A percentile compares a stretch with the other conserved stretches of the same genome.
Conservation (phyloP, 495 filamentous ascomycete genomes). For the Hyaloscypha bicolor region DNA sequence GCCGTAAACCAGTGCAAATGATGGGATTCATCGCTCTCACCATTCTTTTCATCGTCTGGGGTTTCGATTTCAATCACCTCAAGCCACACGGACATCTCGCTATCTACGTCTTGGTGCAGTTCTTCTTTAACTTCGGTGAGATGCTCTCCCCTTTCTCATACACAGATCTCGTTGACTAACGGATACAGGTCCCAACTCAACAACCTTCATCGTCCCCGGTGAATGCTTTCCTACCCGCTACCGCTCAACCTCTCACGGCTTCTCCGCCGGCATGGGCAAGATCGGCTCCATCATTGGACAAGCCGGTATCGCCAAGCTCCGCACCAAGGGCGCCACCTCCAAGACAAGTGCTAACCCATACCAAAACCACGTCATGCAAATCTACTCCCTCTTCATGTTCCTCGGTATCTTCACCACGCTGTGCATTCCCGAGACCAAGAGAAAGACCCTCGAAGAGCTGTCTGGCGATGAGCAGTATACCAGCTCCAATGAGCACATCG, state of each 20-base stretch:
- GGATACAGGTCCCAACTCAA: constrained; percentile 66
- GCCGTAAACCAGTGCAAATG: constrained; percentile 71
- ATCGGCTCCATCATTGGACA: constrained; percentile 72
- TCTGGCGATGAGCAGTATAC: constrained; percentile 11
- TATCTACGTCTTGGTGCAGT: constrained; percentile 74
- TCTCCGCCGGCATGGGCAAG: constrained; percentile 84
- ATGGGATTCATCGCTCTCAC: constrained; percentile 70
- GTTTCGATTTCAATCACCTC: constrained; percentile 65
- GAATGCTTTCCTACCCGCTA: constrained; percentile 90
- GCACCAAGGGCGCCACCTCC: constrained; percentile 52
- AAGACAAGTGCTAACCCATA: constrained; percentile 50
- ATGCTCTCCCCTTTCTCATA: not conserved
- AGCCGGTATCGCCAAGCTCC: constrained; percentile 52
- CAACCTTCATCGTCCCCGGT: constrained; percentile 89
- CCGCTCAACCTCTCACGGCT: constrained; percentile 81
- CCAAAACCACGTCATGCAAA: constrained; percentile 80
- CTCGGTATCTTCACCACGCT: constrained; percentile 65
- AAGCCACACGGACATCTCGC: constrained; percentile 51
- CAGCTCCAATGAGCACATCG: too few species aligned
- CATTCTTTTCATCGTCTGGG: constrained; percentile 72
- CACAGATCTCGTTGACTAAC: not conserved
- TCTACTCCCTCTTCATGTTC: constrained; percentile 81
- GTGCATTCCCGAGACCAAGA: constrained; percentile 75
- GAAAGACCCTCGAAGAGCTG: constrained; percentile 40
- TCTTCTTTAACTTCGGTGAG: constrained; percentile 78